Evolutionary conservation across 208 protist genomes (phyloP).

Genomic region (Trypanosoma vivax): DNA sequence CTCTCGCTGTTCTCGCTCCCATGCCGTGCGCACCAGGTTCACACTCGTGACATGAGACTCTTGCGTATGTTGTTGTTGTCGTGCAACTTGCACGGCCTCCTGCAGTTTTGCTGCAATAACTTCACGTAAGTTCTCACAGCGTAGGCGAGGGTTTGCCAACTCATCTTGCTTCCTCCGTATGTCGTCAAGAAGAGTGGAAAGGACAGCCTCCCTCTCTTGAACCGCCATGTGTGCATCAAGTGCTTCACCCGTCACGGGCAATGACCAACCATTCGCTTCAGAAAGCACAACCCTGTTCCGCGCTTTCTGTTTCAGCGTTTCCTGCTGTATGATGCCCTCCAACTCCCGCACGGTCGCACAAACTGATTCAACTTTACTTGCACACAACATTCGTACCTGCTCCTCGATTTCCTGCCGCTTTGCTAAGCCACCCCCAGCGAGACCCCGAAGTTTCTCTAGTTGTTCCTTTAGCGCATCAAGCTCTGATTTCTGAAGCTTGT

Average conservation of each 20-base stretch:
- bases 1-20: conserved; percentile 57
- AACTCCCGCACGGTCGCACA: conserved; percentile 16
- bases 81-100: conserved; percentile 34
- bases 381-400: conserved; percentile 16
- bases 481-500: conserved; percentile 37
- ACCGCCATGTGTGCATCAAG: conserved; percentile 21
- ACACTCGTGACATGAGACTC: conserved; percentile 38
- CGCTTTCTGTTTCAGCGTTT: conserved; percentile 1
- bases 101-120: conserved; percentile 14
- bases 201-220: conserved; percentile 34
- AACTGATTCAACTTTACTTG: conserved; percentile 13
- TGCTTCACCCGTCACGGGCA: conserved; percentile 13
- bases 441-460: conserved; percentile 26
- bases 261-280: conserved; percentile 8
- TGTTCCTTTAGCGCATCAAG: conserved; percentile 32
- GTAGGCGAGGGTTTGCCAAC: conserved; percentile 8
- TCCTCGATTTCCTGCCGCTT: conserved; percentile 6
- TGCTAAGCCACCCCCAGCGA: background rate
- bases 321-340: conserved; percentile 15
- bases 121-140: conserved; percentile 22
- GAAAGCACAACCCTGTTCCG: conserved; percentile 6
- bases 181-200: conserved; percentile 17
- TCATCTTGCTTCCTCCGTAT: conserved; percentile 18
- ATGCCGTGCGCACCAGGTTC: conserved; percentile 34
- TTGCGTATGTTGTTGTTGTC: conserved; percentile 32